Percentiles rank a stretch among this genome's conserved stretches.
phyloP scores from a whole-genome alignment of 176 grass and related monocot species.

The Alloteropsis semialata region DNA sequence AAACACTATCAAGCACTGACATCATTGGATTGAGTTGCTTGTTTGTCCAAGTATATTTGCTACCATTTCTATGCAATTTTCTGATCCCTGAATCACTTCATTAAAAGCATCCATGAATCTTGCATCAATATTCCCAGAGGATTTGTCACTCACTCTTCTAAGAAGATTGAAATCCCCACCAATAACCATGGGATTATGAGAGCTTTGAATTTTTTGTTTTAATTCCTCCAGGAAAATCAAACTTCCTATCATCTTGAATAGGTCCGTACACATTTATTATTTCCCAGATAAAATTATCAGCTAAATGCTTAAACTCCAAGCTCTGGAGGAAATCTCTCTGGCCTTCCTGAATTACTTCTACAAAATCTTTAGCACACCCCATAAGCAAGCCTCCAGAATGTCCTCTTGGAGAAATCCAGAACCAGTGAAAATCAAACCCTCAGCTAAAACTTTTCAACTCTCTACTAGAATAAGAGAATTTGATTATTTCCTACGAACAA shows the following conservation, averaged over 20 bases:
- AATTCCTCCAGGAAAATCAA: background rate
- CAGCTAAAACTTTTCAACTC: no score
- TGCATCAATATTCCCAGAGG: fast-evolving
- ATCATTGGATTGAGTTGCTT: background rate
- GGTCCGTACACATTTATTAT: background rate
- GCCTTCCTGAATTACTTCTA: fast-evolving
- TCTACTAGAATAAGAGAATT: no score
- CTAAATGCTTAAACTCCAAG: fast-evolving
- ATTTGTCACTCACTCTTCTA: background rate
- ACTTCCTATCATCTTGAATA: background rate
- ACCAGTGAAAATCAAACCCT: no score
- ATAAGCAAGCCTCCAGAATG: background rate
- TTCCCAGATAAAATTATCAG: background rate
- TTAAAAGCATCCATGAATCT: background rate
- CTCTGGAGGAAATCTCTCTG: fast-evolving
- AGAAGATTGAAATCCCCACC: background rate
- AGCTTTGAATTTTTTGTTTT: background rate
- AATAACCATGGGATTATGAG: background rate
- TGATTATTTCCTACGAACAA: no score
- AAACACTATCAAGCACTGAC: no score
- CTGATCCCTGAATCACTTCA: fast-evolving
- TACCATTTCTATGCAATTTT: background rate
- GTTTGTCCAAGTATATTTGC: background rate
- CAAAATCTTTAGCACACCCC: background rate
- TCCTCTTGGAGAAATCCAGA: no score